Evolutionary conservation across 345 rosid genomes (phyloP).

Genomic region (Brassica rapa): DNA sequence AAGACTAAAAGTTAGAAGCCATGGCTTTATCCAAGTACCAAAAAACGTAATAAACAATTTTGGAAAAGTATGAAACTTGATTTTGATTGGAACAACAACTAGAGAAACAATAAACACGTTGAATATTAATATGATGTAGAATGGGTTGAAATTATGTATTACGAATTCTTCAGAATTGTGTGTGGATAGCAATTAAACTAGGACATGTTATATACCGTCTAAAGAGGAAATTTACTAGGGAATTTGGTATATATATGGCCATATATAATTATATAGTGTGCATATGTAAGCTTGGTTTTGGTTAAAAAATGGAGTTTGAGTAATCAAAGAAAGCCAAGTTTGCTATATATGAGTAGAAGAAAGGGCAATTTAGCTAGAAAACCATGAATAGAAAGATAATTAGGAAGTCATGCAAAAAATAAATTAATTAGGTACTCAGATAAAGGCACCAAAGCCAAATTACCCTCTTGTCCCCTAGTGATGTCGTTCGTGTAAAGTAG

Average conservation of each 20-base stretch:
- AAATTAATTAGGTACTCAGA: too few relatives aligned
- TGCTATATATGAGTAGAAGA: neutral
- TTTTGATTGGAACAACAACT: slow-evolving; percentile 1
- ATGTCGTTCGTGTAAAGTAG: too few relatives aligned
- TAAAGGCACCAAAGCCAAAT: too few relatives aligned
- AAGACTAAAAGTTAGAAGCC: neutral
- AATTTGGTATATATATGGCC: slow-evolving; percentile 5
- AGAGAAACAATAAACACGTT: neutral
- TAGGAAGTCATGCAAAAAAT: too few relatives aligned
- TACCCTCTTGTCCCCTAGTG: too few relatives aligned
- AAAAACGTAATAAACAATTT: neutral
- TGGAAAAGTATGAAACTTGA: neutral
- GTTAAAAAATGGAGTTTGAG: neutral
- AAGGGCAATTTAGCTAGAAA: too few relatives aligned
- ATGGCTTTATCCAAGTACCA: neutral
- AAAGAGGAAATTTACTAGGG: neutral
- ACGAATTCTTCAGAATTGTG: neutral
- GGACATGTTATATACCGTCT: neutral
- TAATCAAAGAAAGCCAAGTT: neutral
- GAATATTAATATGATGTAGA: neutral
- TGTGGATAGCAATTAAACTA: neutral
- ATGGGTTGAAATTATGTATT: neutral
- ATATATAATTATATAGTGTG: neutral
- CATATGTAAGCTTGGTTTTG: neutral
- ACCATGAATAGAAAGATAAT: too few relatives aligned